Evolutionary conservation across 225 moss, liverwort and hornwort genomes (phyloP).

Genomic region (Sphagnum contortum): DNA sequence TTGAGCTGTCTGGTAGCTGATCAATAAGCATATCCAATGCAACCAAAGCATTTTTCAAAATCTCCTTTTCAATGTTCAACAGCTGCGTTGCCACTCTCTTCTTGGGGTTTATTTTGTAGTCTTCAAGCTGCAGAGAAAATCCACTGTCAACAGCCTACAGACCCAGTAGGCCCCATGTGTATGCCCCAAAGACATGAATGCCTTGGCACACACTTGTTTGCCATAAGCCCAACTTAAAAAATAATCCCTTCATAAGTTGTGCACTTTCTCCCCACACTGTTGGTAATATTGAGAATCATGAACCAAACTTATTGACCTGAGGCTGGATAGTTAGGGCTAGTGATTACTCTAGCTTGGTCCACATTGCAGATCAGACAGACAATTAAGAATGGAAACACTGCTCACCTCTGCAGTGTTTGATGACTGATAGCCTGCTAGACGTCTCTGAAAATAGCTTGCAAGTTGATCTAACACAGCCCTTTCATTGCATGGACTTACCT

Average conservation of each 20-base stretch:
- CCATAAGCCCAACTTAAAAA: not conserved
- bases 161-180: conserved; percentile 2
- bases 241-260: too few relatives aligned
- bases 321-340: too few relatives aligned
- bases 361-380: too few relatives aligned
- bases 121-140: conserved; percentile 57
- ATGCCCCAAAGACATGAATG: not conserved
- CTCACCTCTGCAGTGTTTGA: conserved; percentile 60
- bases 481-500: conserved; percentile 92
- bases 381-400: not conserved
- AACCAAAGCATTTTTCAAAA: conserved; percentile 54
- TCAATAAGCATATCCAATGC: conserved; percentile 62
- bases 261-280: not conserved
- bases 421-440: conserved; percentile 74
- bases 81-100: conserved; percentile 83
- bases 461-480: conserved; percentile 83
- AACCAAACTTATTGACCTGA: too few relatives aligned
- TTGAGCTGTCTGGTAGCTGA: conserved; percentile 53
- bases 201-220: not conserved
- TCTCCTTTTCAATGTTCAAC: conserved; percentile 77
- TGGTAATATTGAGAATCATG: not conserved
- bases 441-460: conserved; percentile 47
- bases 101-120: conserved; percentile 72
- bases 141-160: not conserved
- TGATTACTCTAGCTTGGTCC: too few relatives aligned